phyloP scores from a whole-genome alignment of 495 filamentous ascomycete species.

The Penicillium lagena region DNA sequence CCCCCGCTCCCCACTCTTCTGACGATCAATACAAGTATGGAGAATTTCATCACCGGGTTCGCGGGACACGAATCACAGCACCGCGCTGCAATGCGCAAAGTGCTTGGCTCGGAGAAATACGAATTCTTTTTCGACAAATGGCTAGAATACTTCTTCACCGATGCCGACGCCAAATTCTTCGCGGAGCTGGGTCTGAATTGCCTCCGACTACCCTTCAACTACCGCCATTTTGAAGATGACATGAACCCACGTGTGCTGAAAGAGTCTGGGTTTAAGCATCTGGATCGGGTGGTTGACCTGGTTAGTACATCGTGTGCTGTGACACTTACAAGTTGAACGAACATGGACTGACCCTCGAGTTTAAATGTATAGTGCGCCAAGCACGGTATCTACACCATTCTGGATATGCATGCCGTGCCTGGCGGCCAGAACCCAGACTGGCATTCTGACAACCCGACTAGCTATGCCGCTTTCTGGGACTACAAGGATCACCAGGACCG shows the following conservation, averaged over 20 bases:
- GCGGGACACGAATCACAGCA: slow-evolving; percentile 53
- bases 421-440: slow-evolving; percentile 62
- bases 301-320: slow-evolving; percentile 3
- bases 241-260: slow-evolving; percentile 55
- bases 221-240: slow-evolving; percentile 60
- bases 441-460: slow-evolving; percentile 52
- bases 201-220: slow-evolving; percentile 58
- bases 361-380: slow-evolving; percentile 35
- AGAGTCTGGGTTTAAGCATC: slow-evolving; percentile 47
- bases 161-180: slow-evolving; percentile 55
- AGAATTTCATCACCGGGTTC: slow-evolving; percentile 66
- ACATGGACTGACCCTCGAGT: too few relatives aligned
- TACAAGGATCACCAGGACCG: slow-evolving; percentile 57
- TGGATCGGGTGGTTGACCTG: slow-evolving; percentile 53
- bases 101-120: slow-evolving; percentile 44
- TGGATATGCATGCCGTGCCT: slow-evolving; percentile 59
- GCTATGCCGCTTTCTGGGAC: slow-evolving; percentile 57
- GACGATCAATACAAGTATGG: slow-evolving; percentile 40
- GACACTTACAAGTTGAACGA: too few relatives aligned
- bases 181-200: slow-evolving; percentile 54
- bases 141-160: slow-evolving; percentile 59
- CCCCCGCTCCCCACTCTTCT: too few relatives aligned
- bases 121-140: slow-evolving; percentile 46
- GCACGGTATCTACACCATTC: slow-evolving; percentile 52
- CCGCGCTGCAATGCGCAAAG: slow-evolving; percentile 46